Evolutionary conservation across 2,329 filamentous ascomycete species (phyloP).

Genomic region (Colletotrichum plurivorum): DNA sequence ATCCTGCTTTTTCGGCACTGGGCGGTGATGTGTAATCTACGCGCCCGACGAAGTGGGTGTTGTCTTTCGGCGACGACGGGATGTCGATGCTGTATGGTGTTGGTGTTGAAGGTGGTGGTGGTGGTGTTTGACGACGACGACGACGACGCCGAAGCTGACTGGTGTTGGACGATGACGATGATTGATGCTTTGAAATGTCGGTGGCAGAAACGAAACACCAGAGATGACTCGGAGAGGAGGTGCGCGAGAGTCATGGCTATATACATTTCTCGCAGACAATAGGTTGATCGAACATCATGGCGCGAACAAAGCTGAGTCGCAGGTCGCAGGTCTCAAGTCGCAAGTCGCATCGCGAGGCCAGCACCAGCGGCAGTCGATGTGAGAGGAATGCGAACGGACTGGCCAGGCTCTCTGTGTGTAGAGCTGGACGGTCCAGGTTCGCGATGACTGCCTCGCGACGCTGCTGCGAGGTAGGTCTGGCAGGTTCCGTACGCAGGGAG

Average conservation of each 20-base stretch:
- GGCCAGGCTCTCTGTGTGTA: slow-evolving; percentile 22
- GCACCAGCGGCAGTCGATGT: not conserved
- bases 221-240: slow-evolving; percentile 30
- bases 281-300: slow-evolving; percentile 25
- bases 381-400: slow-evolving; percentile 29
- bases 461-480: not conserved
- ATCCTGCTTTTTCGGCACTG: slow-evolving; percentile 30
- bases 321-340: not conserved
- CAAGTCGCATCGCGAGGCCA: too few species aligned
- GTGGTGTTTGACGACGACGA: slow-evolving; percentile 14
- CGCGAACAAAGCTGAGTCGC: slow-evolving; percentile 32
- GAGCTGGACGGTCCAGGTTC: slow-evolving; percentile 23
- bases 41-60: not conserved
- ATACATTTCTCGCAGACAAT: slow-evolving; percentile 7
- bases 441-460: not conserved
- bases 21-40: slow-evolving; percentile 19
- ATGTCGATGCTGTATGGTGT: not conserved
- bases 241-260: slow-evolving; percentile 36
- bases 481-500: slow-evolving; percentile 26
- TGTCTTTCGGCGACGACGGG: slow-evolving; percentile 11
- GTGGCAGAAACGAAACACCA: slow-evolving; percentile 22
- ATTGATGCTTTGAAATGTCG: not conserved
- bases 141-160: slow-evolving; percentile 16
- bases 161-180: slow-evolving; percentile 19
- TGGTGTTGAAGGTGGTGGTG: not conserved